Percentiles rank a stretch among this genome's conserved stretches.
These are phyloP conservation scores for Oldenlandia corymbosa DNA, from an alignment of 257 asterid genomes.

Conservation along the genomic window DNA sequence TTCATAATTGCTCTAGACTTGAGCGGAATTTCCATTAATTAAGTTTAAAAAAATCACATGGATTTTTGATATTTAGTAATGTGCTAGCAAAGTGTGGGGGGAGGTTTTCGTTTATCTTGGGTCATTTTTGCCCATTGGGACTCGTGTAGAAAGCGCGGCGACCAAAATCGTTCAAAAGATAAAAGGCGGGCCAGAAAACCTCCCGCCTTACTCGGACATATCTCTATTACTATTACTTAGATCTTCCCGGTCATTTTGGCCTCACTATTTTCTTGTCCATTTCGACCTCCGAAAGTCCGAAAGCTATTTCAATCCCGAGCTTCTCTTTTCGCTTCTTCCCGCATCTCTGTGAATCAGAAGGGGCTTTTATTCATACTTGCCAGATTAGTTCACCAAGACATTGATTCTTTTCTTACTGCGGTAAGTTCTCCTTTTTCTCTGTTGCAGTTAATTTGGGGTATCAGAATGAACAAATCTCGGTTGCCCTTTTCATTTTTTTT, in stretches of 20 bases:
- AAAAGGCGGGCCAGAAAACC: constrained; percentile 10
- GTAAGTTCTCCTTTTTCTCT: not conserved
- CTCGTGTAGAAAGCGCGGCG: constrained; percentile 12
- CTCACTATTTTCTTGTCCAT: not conserved
- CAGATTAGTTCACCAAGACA: not conserved
- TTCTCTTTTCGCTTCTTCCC: not conserved
- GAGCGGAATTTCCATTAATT: too few relatives aligned
- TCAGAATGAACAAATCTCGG: not conserved
- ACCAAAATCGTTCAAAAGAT: constrained; percentile 2
- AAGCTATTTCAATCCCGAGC: too few relatives aligned
- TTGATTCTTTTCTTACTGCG: too few relatives aligned
- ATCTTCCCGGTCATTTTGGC: not conserved
- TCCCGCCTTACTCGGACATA: constrained; percentile 5
- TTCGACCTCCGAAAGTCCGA: not conserved
- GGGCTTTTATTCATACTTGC: too few relatives aligned
- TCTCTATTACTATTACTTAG: not conserved
- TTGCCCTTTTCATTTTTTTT: not conserved
- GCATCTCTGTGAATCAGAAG: not conserved
- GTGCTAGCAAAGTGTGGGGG: too few relatives aligned
- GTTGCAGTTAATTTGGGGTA: not conserved
- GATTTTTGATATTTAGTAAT: too few relatives aligned
- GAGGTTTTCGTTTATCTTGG: too few relatives aligned
- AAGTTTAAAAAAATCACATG: too few relatives aligned
- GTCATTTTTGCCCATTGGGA: not conserved
- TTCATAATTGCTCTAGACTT: too few relatives aligned